Base-by-base conservation (phyloP, 768 basidiomycete species). In the Pisolithus orientalis region DNA sequence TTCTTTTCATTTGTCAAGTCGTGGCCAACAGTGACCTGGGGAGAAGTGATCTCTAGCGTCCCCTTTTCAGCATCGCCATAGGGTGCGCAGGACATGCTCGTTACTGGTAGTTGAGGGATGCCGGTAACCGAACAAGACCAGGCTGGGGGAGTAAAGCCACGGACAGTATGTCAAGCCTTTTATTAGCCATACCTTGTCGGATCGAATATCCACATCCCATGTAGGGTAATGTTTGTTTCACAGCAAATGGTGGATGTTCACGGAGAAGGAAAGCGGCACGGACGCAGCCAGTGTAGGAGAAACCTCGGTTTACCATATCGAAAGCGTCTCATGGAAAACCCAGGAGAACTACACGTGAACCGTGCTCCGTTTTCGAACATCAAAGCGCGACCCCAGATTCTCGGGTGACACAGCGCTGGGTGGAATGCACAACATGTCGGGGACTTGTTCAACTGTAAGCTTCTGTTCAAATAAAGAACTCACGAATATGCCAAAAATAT, bases 21-120 rank as follows among this genome's bases (percentile, higher is more conserved):
- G 1, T 65, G 59, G 40, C 61, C 61, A 44, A 62, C 64, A 42
- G 64, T 42, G 29, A 66, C 28, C 44, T 67, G 64, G 48, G 62
- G 64, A 43, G 75, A 67, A 44, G 70, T 66, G 47, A 73, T 63
- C 47, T 80, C 82, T 51, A 79, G 59, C 46, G 73, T 72, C 51
- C 82, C 83, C 64, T 79, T 80, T 71, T 85, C 83, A 39, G 78
- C 73, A 59, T 84, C 81, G 59, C 73, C 67, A 61, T 75, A 72
- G 17, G 68, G 68, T 54, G 71, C 68, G 55, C 63, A 72, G 45
- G 78, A 74, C 80, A 82, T 80, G 17, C 29, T 51, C 39, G 3
- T 25, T 27, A n/a, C 37, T 48, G 27, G 28, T 44, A 47, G 43
- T n/a, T 25, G 44, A 29, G 43, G 27, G 7, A 34, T n/a, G 10